Evolutionary conservation across 2,329 filamentous ascomycete genomes (phyloP).

Genomic region (Chrysosphaeria jannelii): DNA sequence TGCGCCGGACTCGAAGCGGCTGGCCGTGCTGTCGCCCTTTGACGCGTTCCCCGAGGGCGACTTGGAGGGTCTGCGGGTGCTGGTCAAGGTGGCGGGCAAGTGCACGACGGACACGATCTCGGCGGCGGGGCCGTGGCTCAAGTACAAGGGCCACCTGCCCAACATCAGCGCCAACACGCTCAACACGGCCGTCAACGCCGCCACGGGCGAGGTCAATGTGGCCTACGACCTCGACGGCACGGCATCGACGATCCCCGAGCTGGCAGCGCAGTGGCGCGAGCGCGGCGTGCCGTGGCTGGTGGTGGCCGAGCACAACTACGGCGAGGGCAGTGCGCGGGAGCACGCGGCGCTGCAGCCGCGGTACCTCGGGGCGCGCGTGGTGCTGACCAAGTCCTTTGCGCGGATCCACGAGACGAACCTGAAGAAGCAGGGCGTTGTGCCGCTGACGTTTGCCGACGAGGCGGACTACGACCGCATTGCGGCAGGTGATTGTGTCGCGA

Average conservation of each 20-base stretch:
- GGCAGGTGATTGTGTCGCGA: constrained; percentile 59
- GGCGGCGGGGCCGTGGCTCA: constrained; percentile 85
- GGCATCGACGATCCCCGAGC: constrained; percentile 52
- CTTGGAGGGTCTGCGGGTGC: constrained; percentile 47
- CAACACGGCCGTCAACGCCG: constrained; percentile 77
- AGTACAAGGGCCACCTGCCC: constrained; percentile 95
- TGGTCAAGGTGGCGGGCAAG: constrained; percentile 91
- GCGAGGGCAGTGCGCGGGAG: constrained; percentile 62
- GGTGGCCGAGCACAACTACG: constrained; percentile 91
- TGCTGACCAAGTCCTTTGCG: constrained; percentile 57
- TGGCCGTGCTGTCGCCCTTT: constrained; percentile 80
- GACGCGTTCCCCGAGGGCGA: constrained; percentile 50
- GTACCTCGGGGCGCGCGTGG: constrained; percentile 54
- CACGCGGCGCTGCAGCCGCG: constrained; percentile 67
- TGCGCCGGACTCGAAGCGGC: constrained; percentile 60
- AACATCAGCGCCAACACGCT: constrained; percentile 96
- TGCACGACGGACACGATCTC: constrained; percentile 99
- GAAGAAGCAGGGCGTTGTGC: constrained; percentile 92
- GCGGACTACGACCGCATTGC: constrained; percentile 60
- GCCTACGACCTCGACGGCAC: constrained; percentile 66
- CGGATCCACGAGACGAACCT: constrained; percentile 83
- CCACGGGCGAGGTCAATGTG: constrained; percentile 72
- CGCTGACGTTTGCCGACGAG: constrained; percentile 69
- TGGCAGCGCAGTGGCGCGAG: constrained; percentile 58
- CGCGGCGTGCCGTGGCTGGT: constrained; percentile 61